These are phyloP conservation scores for Ammopiptanthus mongolicus DNA, from an alignment of 306 rosid genomes.

Conservation along the genomic window DNA sequence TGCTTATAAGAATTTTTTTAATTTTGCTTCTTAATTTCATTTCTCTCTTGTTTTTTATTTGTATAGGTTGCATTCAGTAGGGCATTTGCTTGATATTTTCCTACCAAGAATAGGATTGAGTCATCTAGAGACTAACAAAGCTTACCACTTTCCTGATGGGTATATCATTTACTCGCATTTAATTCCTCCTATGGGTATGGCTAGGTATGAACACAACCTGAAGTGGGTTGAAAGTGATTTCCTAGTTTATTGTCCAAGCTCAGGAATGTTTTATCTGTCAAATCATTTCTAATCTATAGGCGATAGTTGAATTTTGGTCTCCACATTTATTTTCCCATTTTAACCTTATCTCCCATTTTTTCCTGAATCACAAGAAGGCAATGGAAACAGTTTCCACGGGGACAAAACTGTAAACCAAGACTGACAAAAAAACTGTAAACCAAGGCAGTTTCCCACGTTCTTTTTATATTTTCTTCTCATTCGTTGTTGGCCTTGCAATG, in stretches of 20 bases:
- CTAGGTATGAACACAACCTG: not conserved
- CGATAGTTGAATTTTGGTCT: too few relatives aligned
- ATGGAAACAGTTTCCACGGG: too few relatives aligned
- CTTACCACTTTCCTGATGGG: conserved; percentile 84
- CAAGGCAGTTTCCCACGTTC: too few relatives aligned
- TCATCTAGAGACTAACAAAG: conserved; percentile 60
- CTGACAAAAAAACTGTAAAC: too few relatives aligned
- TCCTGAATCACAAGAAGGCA: too few relatives aligned
- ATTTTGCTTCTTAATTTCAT: not conserved
- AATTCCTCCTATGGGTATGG: not conserved
- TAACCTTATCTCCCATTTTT: too few relatives aligned
- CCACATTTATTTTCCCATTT: too few relatives aligned
- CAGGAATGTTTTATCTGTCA: not conserved
- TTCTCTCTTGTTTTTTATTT: not conserved
- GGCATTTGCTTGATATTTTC: conserved; percentile 69
- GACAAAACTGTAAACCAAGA: too few relatives aligned
- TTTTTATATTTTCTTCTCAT: conserved; percentile 22
- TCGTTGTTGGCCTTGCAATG: conserved; percentile 32
- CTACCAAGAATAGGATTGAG: conserved; percentile 50
- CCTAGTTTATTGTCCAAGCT: not conserved
- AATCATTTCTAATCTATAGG: not conserved
- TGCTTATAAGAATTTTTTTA: not conserved
- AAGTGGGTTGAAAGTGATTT: not conserved
- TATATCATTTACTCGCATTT: conserved; percentile 19
- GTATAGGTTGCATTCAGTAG: conserved; percentile 72